Evolutionary conservation across 352 stramenopile species (phyloP), one percentile per base, ranked within the genome.

Genomic region (Phytopythium montanum): DNA sequence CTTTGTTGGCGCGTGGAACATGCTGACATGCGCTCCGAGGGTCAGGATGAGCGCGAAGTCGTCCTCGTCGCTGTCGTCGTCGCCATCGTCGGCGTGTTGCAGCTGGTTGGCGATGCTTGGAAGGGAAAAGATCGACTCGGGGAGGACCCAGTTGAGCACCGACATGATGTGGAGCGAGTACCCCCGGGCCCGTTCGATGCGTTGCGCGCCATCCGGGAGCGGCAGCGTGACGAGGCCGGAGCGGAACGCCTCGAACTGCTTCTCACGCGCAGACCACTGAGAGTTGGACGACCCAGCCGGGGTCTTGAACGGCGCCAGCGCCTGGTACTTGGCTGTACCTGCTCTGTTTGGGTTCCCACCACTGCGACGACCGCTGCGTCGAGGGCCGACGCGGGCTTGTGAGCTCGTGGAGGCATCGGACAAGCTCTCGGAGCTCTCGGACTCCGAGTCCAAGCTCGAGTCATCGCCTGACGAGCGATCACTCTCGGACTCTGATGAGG

Each of bases 1-100:
- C 62, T 90, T 91, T 0, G 85, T 85, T 2, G 65, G 34, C 1
- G 75, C 56, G 57, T 98, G 90, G 64, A 97, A 98, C 51, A 98
- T 81, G 54, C 86, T 96, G 58, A 97, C 74, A 28, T 96, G 87
- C 0, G 93, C 73, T 13, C 86, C 81, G 18, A 94, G 68, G 8
- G 85, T 88, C 25, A 89, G 42, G 21, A 91, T 59, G 1, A 85
- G 52, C n/a, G n/a, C n/a, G n/a, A n/a, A n/a, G n/a, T n/a, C n/a
- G 2, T 79, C 69, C 19, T 88, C 68, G 13, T 76, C 72, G 34
- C 83, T 68, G 4, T 81, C 67, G 5, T 73, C 68, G 34, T 73
- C 64, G n/a, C 71, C 66, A 13, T 75, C 64, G 16, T 41, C 42
- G 18, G 61, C 60, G 44, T 53, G 36, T 18, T 36, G 19, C n/a